Evolutionary conservation across 1,284 basidiomycete species (phyloP).

Genomic region (Apiotrichum brassicae): DNA sequence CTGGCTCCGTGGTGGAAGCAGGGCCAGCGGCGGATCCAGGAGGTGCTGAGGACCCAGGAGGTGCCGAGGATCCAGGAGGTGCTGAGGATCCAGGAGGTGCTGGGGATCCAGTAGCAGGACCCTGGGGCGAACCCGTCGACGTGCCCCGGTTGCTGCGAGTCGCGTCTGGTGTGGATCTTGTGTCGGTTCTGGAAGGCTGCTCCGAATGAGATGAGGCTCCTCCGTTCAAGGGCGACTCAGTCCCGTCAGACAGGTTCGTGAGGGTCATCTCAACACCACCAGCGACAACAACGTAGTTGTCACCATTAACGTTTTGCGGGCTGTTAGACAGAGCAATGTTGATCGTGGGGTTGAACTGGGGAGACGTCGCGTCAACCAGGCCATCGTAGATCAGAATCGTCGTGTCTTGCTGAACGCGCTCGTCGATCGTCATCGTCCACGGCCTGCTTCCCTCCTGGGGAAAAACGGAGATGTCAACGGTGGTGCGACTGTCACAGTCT

Average conservation of each 20-base stretch:
- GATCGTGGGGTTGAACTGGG: constrained; percentile 65
- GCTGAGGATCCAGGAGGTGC: no score
- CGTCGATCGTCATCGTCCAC: constrained; percentile 62
- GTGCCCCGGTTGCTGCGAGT: background rate
- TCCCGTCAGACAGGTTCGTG: background rate
- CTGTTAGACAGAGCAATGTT: constrained; percentile 60
- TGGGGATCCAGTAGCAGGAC: no score
- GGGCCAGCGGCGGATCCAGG: background rate
- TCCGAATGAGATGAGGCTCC: no score
- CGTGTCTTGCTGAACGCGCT: constrained; percentile 64
- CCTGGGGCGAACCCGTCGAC: background rate
- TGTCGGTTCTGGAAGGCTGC: no score
- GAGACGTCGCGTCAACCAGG: constrained; percentile 64
- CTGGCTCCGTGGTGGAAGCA: constrained; percentile 12
- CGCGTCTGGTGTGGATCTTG: background rate
- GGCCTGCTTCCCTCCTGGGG: constrained; percentile 63
- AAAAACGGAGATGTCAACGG: constrained; percentile 75
- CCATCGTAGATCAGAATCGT: constrained; percentile 69
- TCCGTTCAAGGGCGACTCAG: background rate
- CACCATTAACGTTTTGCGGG: constrained; percentile 59
- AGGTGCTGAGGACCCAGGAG: no score
- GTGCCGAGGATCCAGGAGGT: no score
- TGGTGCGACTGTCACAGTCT: constrained; percentile 73
- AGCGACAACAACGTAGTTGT: constrained; percentile 71
- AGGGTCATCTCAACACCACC: constrained; percentile 69